Evolutionary conservation across 2,329 filamentous ascomycete species (phyloP).

Genomic region (Teratosphaeriaceae sp.): DNA sequence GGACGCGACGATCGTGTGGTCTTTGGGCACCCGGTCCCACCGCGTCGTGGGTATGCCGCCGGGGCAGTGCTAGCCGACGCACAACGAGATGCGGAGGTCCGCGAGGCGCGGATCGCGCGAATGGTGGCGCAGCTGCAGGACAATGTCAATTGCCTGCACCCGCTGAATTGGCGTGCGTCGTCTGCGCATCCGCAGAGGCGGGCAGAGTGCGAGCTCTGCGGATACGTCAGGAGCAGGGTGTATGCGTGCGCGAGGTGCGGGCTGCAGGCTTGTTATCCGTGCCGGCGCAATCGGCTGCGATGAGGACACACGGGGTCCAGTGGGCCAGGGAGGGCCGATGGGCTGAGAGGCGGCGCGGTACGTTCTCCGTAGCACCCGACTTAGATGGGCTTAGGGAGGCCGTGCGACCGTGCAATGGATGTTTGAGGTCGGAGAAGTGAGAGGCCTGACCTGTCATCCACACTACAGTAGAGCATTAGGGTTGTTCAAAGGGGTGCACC

Average conservation of each 20-base stretch:
- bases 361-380: too few relatives aligned
- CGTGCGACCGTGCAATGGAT: too few relatives aligned
- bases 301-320: too few relatives aligned
- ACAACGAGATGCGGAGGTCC: background rate
- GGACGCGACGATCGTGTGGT: background rate
- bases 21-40: background rate
- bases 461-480: too few relatives aligned
- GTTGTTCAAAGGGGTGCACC: too few relatives aligned
- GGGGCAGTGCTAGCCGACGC: background rate
- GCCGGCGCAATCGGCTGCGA: background rate
- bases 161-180: background rate
- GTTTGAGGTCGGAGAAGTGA: too few relatives aligned
- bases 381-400: too few relatives aligned
- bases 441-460: too few relatives aligned
- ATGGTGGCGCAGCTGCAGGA: background rate
- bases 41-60: background rate
- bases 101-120: background rate
- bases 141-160: background rate
- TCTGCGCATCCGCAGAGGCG: background rate
- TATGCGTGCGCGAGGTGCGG: constrained; percentile 2
- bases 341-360: too few relatives aligned
- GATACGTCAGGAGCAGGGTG: background rate
- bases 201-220: constrained; percentile 1
- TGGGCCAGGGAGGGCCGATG: too few relatives aligned
- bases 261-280: constrained; percentile 1